Base-by-base conservation (phyloP, 305 asterid species). In the Solanum hybrid region DNA sequence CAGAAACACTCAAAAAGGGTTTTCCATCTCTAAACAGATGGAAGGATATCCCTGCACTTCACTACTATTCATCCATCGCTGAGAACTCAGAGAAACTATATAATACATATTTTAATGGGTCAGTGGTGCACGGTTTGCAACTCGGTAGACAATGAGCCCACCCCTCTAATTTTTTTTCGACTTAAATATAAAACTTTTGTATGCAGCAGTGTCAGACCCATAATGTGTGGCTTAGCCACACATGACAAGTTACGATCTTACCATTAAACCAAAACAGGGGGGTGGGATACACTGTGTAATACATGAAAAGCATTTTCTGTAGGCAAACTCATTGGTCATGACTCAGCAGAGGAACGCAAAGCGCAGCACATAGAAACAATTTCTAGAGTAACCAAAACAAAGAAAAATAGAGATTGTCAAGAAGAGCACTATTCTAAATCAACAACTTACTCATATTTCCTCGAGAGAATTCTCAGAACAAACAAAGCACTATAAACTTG, bases 401-500 rank as follows among this genome's bases (percentile, higher is more conserved):
- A 87, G 37, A 87, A 74, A 61, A 69, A 74, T 31, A 22, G 69
- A 34, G 34, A 77, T 76, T 42, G 57, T 34, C 69, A 34, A 57
- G 69, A 34, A n/a, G 73, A 35, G 22, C 71, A 80, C 26, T 16
- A 8, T 8, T 37, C 6, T 61, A 57, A 35, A 34, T 75, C 69
- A 86, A 69, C 36, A 93, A 95, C 99, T 95, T 92, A 98, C 99
- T 97, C 99, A 39, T 96, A 98, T 96, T 97, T 97, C 90, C 99
- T 94, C 42, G 99, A 94, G 90, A 98, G 97, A 91, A 96, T 95
- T 93, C 99, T 94, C 75, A 96, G 97, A 75, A 98, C 99, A 91
- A 94, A 98, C 64, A 98, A 91, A 87, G 99, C 97, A 89, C 99
- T 97, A 94, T 94, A 97, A 90, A 97, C 98, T 95, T 98, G 98